Percentiles rank a stretch among this genome's conserved stretches.
These are phyloP conservation scores for Colletotrichum sp. DNA, from an alignment of 2,329 filamentous ascomycete genomes.

Conservation along the genomic window DNA sequence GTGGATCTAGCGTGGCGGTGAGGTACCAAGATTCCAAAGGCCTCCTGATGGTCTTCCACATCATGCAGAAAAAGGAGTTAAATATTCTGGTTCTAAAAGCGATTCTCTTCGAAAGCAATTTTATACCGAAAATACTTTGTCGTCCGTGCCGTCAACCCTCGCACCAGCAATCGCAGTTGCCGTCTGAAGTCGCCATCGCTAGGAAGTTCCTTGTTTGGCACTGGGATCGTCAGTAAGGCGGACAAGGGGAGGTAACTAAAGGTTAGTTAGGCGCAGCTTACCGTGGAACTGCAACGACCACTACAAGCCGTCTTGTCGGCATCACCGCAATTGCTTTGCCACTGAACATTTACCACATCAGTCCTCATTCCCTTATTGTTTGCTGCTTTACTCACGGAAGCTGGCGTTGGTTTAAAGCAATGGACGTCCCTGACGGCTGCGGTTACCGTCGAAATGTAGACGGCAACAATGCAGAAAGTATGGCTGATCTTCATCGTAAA, in stretches of 20 bases:
- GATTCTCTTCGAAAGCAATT: background rate
- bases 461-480: background rate
- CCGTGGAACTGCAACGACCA: background rate
- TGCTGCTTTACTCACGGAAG: background rate
- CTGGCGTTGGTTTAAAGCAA: background rate
- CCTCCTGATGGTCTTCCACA: background rate
- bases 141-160: background rate
- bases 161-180: background rate
- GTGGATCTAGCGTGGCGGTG: background rate
- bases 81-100: background rate
- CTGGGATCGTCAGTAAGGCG: background rate
- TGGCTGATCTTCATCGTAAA: background rate
- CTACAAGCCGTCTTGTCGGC: background rate
- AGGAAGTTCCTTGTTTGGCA: background rate
- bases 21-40: background rate
- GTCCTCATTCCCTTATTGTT: background rate
- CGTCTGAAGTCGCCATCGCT: background rate
- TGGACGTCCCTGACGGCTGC: background rate
- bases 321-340: background rate
- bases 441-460: background rate
- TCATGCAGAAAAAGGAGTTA: background rate
- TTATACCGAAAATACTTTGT: background rate
- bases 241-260: background rate
- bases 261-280: background rate
- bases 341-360: background rate